Evolutionary conservation across 768 basidiomycete species (phyloP).

Genomic region (Tricholoma furcatifolium): DNA sequence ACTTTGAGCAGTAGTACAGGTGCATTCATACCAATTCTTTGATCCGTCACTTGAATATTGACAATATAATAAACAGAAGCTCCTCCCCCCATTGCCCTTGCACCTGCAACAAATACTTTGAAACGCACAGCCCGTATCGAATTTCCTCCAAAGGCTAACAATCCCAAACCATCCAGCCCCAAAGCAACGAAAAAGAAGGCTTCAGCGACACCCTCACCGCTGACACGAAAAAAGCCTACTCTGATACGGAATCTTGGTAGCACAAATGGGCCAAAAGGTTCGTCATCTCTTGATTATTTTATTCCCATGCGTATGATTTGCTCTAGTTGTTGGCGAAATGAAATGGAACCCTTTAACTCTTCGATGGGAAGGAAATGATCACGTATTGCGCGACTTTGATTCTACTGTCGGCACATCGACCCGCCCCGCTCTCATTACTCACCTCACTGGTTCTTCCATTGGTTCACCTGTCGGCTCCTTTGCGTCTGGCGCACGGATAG

Average conservation of each 20-base stretch:
- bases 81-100: slow-evolving; percentile 28
- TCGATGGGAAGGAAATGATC: slow-evolving; percentile 98
- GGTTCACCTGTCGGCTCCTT: slow-evolving; percentile 77
- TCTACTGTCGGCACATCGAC: slow-evolving; percentile 77
- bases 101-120: slow-evolving; percentile 50
- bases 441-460: slow-evolving; percentile 84
- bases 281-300: slow-evolving; percentile 17
- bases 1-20: slow-evolving; percentile 41
- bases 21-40: slow-evolving; percentile 24
- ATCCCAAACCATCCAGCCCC: slow-evolving; percentile 27
- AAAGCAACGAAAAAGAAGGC: slow-evolving; percentile 48
- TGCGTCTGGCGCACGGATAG: slow-evolving; percentile 78
- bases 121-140: slow-evolving; percentile 60
- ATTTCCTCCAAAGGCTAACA: slow-evolving; percentile 38
- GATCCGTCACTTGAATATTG: neutral
- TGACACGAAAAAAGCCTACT: slow-evolving; percentile 74
- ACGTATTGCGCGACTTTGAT: slow-evolving; percentile 88
- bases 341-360: slow-evolving; percentile 90
- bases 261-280: slow-evolving; percentile 69
- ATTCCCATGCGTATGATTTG: slow-evolving; percentile 14
- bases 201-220: slow-evolving; percentile 40
- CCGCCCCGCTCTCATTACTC: slow-evolving; percentile 94
- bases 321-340: slow-evolving; percentile 93
- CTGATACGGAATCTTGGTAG: slow-evolving; percentile 84
- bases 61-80: slow-evolving; percentile 6